phyloP scores from a whole-genome alignment of 148 eudicot genomes.

The Bassia scoparia region DNA sequence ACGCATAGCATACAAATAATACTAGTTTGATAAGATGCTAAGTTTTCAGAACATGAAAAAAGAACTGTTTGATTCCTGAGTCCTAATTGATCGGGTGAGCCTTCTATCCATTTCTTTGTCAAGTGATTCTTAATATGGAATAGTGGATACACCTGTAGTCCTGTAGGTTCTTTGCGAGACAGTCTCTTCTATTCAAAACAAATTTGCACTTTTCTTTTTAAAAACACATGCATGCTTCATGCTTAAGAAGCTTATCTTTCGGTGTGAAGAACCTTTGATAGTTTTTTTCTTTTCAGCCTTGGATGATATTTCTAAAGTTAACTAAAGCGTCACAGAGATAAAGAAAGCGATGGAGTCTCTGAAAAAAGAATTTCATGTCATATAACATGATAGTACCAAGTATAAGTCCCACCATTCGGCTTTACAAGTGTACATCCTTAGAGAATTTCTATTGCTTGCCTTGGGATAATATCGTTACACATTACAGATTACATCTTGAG shows the following conservation, averaged over 20 bases:
- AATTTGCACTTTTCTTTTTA: neutral
- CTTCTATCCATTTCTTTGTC: neutral
- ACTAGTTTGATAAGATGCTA: neutral
- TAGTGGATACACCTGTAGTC: too few species aligned
- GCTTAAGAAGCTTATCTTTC: neutral
- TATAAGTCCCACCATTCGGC: neutral
- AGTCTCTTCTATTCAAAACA: neutral
- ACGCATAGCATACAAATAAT: too few species aligned
- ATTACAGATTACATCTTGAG: neutral
- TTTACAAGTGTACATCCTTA: neutral
- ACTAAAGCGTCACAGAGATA: neutral
- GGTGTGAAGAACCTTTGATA: neutral
- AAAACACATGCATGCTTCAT: neutral
- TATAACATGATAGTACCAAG: too few species aligned
- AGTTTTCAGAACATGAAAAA: neutral
- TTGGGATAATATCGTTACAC: neutral
- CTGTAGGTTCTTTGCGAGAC: neutral
- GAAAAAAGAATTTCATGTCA: neutral
- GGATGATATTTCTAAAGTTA: neutral
- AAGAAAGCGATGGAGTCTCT: neutral
- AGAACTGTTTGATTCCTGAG: neutral
- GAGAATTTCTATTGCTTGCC: neutral
- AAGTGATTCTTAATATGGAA: neutral
- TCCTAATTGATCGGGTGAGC: too few species aligned
- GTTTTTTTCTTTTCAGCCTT: neutral